Conservation (phyloP, 768 basidiomycete genomes). For the Macrolepiota fuliginosa region DNA sequence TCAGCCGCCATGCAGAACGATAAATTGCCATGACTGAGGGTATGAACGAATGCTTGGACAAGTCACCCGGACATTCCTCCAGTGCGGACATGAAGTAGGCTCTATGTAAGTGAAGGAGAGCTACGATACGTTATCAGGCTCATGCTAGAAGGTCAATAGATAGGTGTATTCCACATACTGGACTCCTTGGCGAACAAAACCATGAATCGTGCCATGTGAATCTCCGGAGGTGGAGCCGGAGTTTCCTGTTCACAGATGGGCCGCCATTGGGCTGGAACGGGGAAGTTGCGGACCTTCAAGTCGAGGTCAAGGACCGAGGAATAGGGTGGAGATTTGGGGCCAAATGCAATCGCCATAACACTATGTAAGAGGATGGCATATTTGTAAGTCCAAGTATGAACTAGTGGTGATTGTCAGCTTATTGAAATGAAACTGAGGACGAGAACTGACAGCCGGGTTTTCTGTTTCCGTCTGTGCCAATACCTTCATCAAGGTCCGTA, state of each 20-base stretch:
- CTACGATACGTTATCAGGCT: conserved; percentile 27
- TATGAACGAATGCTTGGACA: conserved; percentile 58
- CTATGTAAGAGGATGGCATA: conserved; percentile 52
- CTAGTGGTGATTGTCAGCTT: conserved; percentile 28
- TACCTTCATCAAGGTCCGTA: conserved; percentile 35
- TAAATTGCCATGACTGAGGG: conserved; percentile 73
- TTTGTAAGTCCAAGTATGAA: conserved; percentile 53
- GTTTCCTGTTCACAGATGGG: conserved; percentile 26
- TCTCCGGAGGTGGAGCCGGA: conserved; percentile 17
- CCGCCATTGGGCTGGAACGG: conserved; percentile 46
- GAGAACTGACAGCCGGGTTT: conserved; percentile 38
- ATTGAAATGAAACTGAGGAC: not conserved
- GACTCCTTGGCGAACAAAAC: conserved; percentile 47
- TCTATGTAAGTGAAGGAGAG: conserved; percentile 62
- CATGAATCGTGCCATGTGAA: conserved; percentile 41
- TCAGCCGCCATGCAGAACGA: conserved; percentile 68
- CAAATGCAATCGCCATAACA: conserved; percentile 50
- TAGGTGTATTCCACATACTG: conserved; percentile 29
- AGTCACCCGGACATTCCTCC: conserved; percentile 54
- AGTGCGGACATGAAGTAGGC: conserved; percentile 68
- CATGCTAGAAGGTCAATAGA: not conserved
- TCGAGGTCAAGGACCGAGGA: conserved; percentile 54
- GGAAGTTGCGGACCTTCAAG: conserved; percentile 57
- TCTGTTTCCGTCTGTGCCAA: conserved; percentile 33
- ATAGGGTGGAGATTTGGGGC: conserved; percentile 50